Percentiles rank a stretch among this genome's conserved stretches.
Conservation (phyloP, 192 early-diverging fungal genomes). For the Entophlyctis luteolus region DNA sequence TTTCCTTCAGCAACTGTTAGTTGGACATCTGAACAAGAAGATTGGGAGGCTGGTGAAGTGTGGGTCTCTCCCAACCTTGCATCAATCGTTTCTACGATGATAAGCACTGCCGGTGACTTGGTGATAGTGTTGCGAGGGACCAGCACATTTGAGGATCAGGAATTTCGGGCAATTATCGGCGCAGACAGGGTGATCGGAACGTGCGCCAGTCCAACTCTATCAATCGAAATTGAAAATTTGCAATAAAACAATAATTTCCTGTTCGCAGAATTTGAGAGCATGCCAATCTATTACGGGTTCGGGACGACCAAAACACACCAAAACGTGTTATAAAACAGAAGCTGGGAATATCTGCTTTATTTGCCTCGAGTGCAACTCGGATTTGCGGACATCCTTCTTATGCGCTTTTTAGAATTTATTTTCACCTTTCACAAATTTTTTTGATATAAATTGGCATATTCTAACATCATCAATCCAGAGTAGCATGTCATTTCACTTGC, state of each 20-base stretch:
- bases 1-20: neutral
- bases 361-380: no score
- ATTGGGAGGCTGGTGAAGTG: constrained; percentile 32
- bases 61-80: constrained; percentile 30
- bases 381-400: no score
- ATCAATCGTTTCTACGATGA: neutral
- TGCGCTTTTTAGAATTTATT: no score
- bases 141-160: constrained; percentile 10
- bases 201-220: constrained; percentile 27
- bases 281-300: no score
- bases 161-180: constrained; percentile 20
- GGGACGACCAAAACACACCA: no score
- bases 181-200: constrained; percentile 14
- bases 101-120: neutral
- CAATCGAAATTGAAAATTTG: constrained; percentile 11
- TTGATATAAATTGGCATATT: constrained; percentile 8
- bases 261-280: no score
- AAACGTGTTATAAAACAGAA: no score
- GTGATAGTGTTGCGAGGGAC: neutral
- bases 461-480: constrained; percentile 1
- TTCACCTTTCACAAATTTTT: no score
- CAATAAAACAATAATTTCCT: no score
- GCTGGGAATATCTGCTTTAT: no score
- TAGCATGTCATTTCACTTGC: neutral
- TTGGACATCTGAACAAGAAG: constrained; percentile 20